Evolutionary conservation across 164 flowering plant species (phyloP), one percentile per base, ranked within the genome.

Genomic region (Nymphaea thermarum): DNA sequence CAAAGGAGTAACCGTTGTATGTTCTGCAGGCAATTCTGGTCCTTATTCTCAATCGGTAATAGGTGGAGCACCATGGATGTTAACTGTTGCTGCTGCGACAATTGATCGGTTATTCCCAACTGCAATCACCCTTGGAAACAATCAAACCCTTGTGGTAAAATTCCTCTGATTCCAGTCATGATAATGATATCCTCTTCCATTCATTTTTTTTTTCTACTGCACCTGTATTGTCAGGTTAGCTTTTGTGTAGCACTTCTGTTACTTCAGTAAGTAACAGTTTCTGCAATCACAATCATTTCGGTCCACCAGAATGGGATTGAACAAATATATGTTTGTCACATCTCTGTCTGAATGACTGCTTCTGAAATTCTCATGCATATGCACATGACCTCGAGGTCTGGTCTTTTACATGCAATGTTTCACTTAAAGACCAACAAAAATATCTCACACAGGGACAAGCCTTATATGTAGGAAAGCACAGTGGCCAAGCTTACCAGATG

Each of bases 81-180:
- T 81, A 55, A 73, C 85, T 16, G 87, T 84, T 61, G 86, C 82
- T 3, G 87, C 87, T 41, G 81, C 82, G 77, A 81, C 85, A 45
- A 80, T 82, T 66, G 88, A 84, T 61, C 69, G 88, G 69, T 79
- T 78, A 66, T 84, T 82, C 44, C 81, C 80, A 6, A 72, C 83
- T 18, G 41, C 53, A 36, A 70, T 82, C n/a, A 77, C 74, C n/a
- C 61, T 84, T 25, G 84, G 84, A 16, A 80, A 77, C 77, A 81
- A 78, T 63, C 77, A 69, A 65, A 79, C 81, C 67, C 2, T 80
- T 66, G 72, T 73, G 81, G 85, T 84, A 77, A 43, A 57, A 43
- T 41, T 25, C 43, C 44, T 43, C 51, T 17, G 42, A 70, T 64
- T 64, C 15, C 59, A 44, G 12, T 44, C 36, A 44, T 1, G 10